A percentile compares a stretch with the other conserved stretches of the same genome.
Conservation (phyloP, 495 filamentous ascomycete species). For the Thozetella sp. region DNA sequence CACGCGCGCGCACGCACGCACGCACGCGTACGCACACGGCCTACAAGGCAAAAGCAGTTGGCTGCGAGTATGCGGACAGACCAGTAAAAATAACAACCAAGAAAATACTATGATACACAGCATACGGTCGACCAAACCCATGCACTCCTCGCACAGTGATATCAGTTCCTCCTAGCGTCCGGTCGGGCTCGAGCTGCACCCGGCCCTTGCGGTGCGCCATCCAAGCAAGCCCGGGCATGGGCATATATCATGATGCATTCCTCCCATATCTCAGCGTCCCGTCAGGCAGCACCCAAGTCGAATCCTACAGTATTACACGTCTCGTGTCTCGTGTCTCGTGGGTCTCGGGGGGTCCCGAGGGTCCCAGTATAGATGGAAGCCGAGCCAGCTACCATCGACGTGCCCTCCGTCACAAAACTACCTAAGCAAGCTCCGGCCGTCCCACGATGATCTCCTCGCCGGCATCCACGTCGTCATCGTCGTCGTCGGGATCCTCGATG, state of each 20-base stretch:
- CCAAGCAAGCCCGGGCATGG: neutral
- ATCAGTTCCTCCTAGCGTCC: neutral
- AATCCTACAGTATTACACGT: neutral
- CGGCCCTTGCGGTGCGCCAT: neutral
- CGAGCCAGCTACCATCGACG: no score
- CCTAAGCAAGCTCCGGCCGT: constrained; percentile 11
- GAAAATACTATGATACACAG: neutral
- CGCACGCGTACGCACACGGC: no score
- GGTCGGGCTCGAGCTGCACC: neutral
- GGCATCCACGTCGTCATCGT: constrained; percentile 46
- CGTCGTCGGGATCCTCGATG: constrained; percentile 59
- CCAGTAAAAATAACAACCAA: neutral
- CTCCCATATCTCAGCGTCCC: neutral
- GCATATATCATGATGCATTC: constrained; percentile 2
- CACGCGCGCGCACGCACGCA: no score
- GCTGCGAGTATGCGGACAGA: neutral
- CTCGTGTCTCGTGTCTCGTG: neutral
- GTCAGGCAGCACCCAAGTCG: neutral
- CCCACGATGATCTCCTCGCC: constrained; percentile 19
- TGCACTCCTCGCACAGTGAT: neutral
- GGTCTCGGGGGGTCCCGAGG: no score
- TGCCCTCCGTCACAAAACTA: constrained; percentile 4
- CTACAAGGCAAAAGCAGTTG: no score
- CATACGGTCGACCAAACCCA: neutral
- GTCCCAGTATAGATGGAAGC: no score